Conservation (phyloP, 352 stramenopile species). For the Globisporangium perplexum region DNA sequence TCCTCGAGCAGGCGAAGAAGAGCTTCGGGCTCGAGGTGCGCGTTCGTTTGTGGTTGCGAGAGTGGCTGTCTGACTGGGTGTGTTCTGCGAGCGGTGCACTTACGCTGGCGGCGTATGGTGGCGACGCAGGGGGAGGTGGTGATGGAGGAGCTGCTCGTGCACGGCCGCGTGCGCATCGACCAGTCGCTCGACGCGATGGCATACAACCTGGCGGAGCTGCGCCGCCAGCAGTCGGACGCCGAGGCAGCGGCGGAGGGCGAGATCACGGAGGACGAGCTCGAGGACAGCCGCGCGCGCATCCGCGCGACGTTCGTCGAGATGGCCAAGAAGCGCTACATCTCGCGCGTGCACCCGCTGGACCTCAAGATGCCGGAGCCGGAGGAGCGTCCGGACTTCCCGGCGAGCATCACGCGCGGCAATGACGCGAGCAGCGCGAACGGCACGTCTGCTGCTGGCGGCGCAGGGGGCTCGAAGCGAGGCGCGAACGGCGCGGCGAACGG, state of each 20-base stretch:
- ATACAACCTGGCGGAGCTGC: conserved; percentile 64
- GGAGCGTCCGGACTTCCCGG: conserved; percentile 50
- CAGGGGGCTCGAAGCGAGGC: conserved; percentile 6
- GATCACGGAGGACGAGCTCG: conserved; percentile 68
- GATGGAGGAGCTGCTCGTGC: conserved; percentile 86
- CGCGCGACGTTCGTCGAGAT: conserved; percentile 79
- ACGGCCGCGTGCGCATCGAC: conserved; percentile 79
- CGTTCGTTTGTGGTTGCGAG: background rate
- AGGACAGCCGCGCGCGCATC: conserved; percentile 52
- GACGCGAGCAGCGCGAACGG: conserved; percentile 19
- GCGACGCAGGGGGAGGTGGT: conserved; percentile 58
- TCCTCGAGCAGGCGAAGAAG: conserved; percentile 75
- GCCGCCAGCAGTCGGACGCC: conserved; percentile 22
- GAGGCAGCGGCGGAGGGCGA: conserved; percentile 32
- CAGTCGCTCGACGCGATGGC: conserved; percentile 83
- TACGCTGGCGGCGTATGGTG: background rate
- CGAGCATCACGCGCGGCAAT: conserved; percentile 54
- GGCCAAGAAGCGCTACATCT: conserved; percentile 87
- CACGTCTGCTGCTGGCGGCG: background rate
- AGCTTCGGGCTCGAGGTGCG: conserved; percentile 57
- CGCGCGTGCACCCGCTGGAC: conserved; percentile 77
- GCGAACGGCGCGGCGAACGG: conserved; percentile 11
- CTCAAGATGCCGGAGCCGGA: conserved; percentile 61
- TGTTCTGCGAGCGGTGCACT: background rate
- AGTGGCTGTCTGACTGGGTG: no score